These are phyloP conservation scores for Mycena olivaceomarginata DNA, from an alignment of 768 basidiomycete genomes.

Conservation along the genomic window DNA sequence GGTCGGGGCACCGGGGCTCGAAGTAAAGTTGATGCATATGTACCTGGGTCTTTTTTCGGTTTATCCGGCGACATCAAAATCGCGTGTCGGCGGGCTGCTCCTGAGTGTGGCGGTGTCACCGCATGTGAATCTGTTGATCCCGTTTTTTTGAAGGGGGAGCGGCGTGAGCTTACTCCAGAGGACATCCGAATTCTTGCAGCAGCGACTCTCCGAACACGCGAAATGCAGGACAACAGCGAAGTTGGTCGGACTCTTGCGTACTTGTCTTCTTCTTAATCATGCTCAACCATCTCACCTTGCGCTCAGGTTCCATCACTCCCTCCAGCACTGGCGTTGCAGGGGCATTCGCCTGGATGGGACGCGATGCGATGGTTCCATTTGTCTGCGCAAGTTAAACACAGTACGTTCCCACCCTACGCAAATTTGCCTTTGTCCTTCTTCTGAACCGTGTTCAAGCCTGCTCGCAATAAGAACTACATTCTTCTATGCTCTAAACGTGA, in stretches of 20 bases:
- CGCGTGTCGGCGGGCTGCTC: slow-evolving; percentile 24
- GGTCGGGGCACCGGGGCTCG: slow-evolving; percentile 9
- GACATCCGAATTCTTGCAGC: slow-evolving; percentile 8
- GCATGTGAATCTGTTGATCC: slow-evolving; percentile 34
- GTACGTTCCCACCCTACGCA: slow-evolving; percentile 1
- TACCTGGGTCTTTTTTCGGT: slow-evolving; percentile 30
- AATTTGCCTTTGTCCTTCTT: background rate
- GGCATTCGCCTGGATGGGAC: slow-evolving; percentile 12
- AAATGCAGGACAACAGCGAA: slow-evolving; percentile 33
- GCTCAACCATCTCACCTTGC: background rate
- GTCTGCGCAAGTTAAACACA: slow-evolving; percentile 21
- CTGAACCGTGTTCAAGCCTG: slow-evolving; percentile 11
- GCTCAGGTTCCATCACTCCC: slow-evolving; percentile 25
- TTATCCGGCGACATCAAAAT: slow-evolving; percentile 5
- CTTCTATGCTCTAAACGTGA: slow-evolving; percentile 26
- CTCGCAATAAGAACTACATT: slow-evolving; percentile 29
- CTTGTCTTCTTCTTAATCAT: too few relatives aligned
- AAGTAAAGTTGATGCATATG: background rate
- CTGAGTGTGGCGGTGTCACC: slow-evolving; percentile 16
- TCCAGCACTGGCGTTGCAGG: slow-evolving; percentile 15
- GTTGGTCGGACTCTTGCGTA: slow-evolving; percentile 5
- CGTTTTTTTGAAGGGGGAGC: slow-evolving; percentile 18
- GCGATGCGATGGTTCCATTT: slow-evolving; percentile 15
- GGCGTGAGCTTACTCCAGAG: slow-evolving; percentile 27
- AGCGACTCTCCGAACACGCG: slow-evolving; percentile 18